Conservation (phyloP, 2,329 filamentous ascomycete species). For the Colletotrichum lupini region DNA sequence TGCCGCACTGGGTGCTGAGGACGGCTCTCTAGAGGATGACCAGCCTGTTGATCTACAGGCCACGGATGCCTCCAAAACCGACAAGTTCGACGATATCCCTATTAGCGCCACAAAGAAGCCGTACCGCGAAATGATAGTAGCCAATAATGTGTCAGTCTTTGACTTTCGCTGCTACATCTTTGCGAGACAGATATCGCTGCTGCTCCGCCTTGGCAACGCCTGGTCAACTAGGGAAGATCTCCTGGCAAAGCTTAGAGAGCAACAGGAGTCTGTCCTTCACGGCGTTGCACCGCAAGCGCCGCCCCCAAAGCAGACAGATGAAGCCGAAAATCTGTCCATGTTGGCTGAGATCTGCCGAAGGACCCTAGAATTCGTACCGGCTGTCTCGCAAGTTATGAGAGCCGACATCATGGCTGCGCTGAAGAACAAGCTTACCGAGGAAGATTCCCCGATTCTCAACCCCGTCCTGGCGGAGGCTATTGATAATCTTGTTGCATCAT, state of each 20-base stretch:
- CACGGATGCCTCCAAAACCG: slow-evolving; percentile 45
- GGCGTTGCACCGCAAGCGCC: slow-evolving; percentile 65
- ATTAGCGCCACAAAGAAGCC: slow-evolving; percentile 77
- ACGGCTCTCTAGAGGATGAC: slow-evolving; percentile 47
- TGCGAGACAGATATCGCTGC: slow-evolving; percentile 83
- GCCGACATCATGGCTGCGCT: slow-evolving; percentile 78
- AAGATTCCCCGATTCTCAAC: slow-evolving; percentile 42
- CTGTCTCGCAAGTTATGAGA: slow-evolving; percentile 82
- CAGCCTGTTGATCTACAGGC: slow-evolving; percentile 64
- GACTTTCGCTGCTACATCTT: slow-evolving; percentile 97
- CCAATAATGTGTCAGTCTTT: slow-evolving; percentile 95
- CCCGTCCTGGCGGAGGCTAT: slow-evolving; percentile 63
- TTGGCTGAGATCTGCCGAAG: slow-evolving; percentile 89
- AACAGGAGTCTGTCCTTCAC: slow-evolving; percentile 68
- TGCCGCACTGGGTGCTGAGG: slow-evolving; percentile 45
- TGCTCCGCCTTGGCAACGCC: slow-evolving; percentile 85
- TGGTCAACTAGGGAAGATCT: slow-evolving; percentile 72
- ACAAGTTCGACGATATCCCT: slow-evolving; percentile 66
- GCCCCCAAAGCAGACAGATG: slow-evolving; percentile 63
- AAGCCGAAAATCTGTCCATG: slow-evolving; percentile 79
- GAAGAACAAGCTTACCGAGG: slow-evolving; percentile 42
- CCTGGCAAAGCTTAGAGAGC: slow-evolving; percentile 69
- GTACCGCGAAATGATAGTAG: slow-evolving; percentile 91
- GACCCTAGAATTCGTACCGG: slow-evolving; percentile 85
- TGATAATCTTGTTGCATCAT: slow-evolving; percentile 81